Evolutionary conservation across 2,329 filamentous ascomycete genomes (phyloP).

Genomic region (Neofusicoccum laricinum): DNA sequence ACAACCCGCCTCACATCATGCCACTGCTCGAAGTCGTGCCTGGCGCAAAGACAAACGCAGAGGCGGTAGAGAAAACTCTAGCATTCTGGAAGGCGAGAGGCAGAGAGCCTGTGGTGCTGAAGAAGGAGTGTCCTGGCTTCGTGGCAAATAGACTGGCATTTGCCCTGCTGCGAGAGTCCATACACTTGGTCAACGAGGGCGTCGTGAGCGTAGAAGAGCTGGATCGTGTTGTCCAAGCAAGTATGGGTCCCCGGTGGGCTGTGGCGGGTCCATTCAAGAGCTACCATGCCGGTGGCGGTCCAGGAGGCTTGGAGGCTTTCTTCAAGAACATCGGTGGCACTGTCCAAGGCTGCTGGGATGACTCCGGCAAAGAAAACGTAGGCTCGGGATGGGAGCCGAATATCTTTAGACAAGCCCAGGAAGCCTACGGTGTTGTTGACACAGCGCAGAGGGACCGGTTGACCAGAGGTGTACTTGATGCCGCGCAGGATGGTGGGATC

Average conservation of each 20-base stretch:
- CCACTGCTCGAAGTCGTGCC: conserved; percentile 59
- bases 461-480: conserved; percentile 42
- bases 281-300: conserved; percentile 58
- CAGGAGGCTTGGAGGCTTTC: conserved; percentile 51
- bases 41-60: conserved; percentile 39
- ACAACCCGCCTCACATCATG: conserved; percentile 62
- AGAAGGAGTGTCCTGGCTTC: conserved; percentile 54
- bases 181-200: conserved; percentile 52
- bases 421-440: conserved; percentile 47
- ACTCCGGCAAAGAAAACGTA: conserved; percentile 43
- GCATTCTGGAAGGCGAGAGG: conserved; percentile 45
- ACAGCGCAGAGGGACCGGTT: conserved; percentile 39
- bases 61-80: conserved; percentile 40
- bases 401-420: conserved; percentile 45
- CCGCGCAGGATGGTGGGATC: conserved; percentile 23
- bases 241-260: conserved; percentile 55
- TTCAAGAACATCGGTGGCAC: conserved; percentile 57
- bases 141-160: conserved; percentile 59
- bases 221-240: conserved; percentile 51
- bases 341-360: conserved; percentile 54
- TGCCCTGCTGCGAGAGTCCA: conserved; percentile 55
- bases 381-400: conserved; percentile 46
- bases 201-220: conserved; percentile 53
- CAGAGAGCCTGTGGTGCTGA: conserved; percentile 48
- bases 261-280: conserved; percentile 57